These are phyloP conservation scores for Crithidia bombi DNA, from an alignment of 208 protist species.

Conservation along the genomic window DNA sequence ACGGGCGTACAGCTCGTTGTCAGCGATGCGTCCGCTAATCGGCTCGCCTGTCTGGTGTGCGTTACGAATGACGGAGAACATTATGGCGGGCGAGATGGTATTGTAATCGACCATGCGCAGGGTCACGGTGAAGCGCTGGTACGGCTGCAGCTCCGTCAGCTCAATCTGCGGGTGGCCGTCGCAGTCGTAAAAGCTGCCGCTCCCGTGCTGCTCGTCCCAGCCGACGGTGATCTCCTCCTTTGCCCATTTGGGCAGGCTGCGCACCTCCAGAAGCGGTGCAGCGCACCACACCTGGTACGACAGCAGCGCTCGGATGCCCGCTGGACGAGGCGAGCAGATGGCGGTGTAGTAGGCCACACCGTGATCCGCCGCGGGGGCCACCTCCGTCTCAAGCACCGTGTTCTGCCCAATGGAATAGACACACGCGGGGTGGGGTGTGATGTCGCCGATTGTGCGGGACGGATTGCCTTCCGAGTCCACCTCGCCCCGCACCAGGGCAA, in stretches of 20 bases:
- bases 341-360: slow-evolving; percentile 52
- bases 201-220: slow-evolving; percentile 54
- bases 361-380: slow-evolving; percentile 33
- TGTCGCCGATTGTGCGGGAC: slow-evolving; percentile 39
- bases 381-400: slow-evolving; percentile 37
- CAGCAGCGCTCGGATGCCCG: slow-evolving; percentile 37
- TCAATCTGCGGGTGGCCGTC: slow-evolving; percentile 84
- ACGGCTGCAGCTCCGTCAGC: slow-evolving; percentile 47
- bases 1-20: slow-evolving; percentile 52
- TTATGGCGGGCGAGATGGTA: slow-evolving; percentile 60
- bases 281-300: slow-evolving; percentile 71
- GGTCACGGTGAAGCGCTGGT: slow-evolving; percentile 63
- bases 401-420: slow-evolving; percentile 43
- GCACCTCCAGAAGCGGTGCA: slow-evolving; percentile 40
- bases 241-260: slow-evolving; percentile 56
- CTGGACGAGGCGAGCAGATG: slow-evolving; percentile 58
- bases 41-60: slow-evolving; percentile 49
- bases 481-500: slow-evolving; percentile 29
- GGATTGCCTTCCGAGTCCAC: slow-evolving; percentile 25
- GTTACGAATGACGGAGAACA: slow-evolving; percentile 72
- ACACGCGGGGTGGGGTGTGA: slow-evolving; percentile 21
- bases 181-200: slow-evolving; percentile 76
- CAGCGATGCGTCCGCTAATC: slow-evolving; percentile 57
- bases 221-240: slow-evolving; percentile 48
- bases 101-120: slow-evolving; percentile 66